Evolutionary conservation across 2,329 filamentous ascomycete genomes (phyloP).

Genomic region (Fusarium metavorans): DNA sequence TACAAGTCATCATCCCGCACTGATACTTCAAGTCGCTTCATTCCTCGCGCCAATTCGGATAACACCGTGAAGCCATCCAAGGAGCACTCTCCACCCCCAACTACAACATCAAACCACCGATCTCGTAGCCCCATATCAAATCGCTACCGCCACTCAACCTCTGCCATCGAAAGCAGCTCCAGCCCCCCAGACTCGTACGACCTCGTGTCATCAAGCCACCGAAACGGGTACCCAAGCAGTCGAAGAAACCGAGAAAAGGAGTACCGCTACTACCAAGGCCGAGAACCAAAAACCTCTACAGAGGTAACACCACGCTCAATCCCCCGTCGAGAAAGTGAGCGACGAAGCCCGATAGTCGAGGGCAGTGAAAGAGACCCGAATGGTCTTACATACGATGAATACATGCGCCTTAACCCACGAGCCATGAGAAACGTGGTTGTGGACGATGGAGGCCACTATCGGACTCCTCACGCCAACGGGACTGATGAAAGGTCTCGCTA

Average conservation of each 20-base stretch:
- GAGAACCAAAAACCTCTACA: conserved; percentile 22
- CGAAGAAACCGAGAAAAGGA: conserved; percentile 43
- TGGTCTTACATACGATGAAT: conserved; percentile 42
- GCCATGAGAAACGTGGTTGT: conserved; percentile 23
- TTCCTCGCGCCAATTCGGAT: conserved; percentile 33
- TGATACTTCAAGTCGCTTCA: conserved; percentile 25
- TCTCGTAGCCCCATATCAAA: conserved; percentile 37
- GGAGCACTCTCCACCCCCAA: conserved; percentile 24
- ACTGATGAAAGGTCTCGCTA: conserved; percentile 13
- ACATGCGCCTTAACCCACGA: conserved; percentile 32
- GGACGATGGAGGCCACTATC: conserved; percentile 37
- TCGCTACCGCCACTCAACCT: conserved; percentile 34
- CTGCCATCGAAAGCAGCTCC: conserved; percentile 27
- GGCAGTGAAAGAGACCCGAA: conserved; percentile 18
- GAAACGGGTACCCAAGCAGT: conserved; percentile 21
- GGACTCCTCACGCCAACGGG: conserved; percentile 19
- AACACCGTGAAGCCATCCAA: conserved; percentile 26
- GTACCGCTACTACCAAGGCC: conserved; percentile 45
- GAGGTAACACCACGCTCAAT: conserved; percentile 35
- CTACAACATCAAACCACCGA: conserved; percentile 14
- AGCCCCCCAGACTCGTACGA: conserved; percentile 25
- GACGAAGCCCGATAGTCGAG: conserved; percentile 36
- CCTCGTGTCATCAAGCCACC: conserved; percentile 16
- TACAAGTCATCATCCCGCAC: conserved; percentile 35
- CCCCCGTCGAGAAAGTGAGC: conserved; percentile 23